Percentiles rank a stretch among this genome's conserved stretches.
phyloP scores from a whole-genome alignment of 805 yeast species.

The Lipomyces starkeyi region DNA sequence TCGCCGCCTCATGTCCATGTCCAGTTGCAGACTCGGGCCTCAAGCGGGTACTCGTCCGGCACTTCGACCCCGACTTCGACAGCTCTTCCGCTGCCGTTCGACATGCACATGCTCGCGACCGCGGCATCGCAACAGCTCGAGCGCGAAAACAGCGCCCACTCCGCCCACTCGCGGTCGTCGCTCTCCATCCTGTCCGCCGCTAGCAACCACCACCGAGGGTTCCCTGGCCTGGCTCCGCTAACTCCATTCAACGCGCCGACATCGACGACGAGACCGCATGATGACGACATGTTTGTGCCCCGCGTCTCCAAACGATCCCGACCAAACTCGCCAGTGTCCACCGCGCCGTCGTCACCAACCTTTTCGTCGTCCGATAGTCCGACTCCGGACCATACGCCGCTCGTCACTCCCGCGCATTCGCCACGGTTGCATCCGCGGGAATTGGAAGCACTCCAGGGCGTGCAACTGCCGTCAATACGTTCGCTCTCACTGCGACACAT shows the following conservation, averaged over 20 bases:
- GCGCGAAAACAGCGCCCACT: slow-evolving; percentile 39
- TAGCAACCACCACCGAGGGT: slow-evolving; percentile 21
- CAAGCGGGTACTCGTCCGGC: slow-evolving; percentile 19
- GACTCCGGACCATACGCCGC: slow-evolving; percentile 52
- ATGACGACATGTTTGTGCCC: slow-evolving; percentile 40
- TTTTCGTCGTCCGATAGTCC: slow-evolving; percentile 48
- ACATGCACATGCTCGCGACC: slow-evolving; percentile 52
- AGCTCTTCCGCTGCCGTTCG: slow-evolving; percentile 41
- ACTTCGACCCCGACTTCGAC: slow-evolving; percentile 16
- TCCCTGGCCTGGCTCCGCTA: slow-evolving; percentile 33
- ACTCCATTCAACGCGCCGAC: slow-evolving; percentile 35
- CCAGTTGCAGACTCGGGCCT: slow-evolving; percentile 13
- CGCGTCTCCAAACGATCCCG: slow-evolving; percentile 48
- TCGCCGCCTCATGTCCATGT: slow-evolving; percentile 34
- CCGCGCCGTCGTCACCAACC: slow-evolving; percentile 53
- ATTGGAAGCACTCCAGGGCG: slow-evolving; percentile 43
- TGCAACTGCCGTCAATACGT: slow-evolving; percentile 49
- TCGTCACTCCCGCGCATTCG: slow-evolving; percentile 54
- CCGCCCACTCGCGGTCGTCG: slow-evolving; percentile 35
- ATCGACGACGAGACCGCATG: slow-evolving; percentile 34
- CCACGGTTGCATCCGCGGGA: slow-evolving; percentile 52
- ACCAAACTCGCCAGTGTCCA: slow-evolving; percentile 51
- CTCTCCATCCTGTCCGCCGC: slow-evolving; percentile 36
- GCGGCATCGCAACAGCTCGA: slow-evolving; percentile 56
- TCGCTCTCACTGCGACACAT: slow-evolving; percentile 44